Conservation (phyloP, 2,329 filamentous ascomycete species). For the Colletotrichum lindemuthianum region DNA sequence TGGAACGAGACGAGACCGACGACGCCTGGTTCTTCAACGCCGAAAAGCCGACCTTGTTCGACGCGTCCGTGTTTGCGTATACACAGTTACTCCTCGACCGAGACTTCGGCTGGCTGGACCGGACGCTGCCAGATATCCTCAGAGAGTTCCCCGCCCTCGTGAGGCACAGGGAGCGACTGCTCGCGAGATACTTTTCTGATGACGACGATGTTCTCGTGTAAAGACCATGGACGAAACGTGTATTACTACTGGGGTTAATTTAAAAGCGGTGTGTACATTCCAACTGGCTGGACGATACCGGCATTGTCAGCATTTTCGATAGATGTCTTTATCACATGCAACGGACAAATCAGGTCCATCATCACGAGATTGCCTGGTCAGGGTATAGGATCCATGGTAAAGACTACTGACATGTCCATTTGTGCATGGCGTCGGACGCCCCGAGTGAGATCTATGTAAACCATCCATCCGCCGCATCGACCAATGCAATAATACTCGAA, state of each 20-base stretch:
- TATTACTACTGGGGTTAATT: background rate
- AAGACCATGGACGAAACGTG: background rate
- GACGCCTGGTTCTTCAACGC: slow-evolving; percentile 60
- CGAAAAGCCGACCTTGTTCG: slow-evolving; percentile 76
- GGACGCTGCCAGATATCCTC: slow-evolving; percentile 67
- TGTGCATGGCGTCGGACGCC: slow-evolving; percentile 30
- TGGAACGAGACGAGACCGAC: slow-evolving; percentile 45
- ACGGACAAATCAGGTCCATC: too few species aligned
- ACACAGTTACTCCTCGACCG: slow-evolving; percentile 81
- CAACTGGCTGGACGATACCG: background rate
- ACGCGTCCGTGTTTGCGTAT: slow-evolving; percentile 91
- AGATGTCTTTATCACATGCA: background rate
- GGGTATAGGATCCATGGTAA: too few species aligned
- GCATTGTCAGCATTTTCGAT: background rate
- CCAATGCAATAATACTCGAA: slow-evolving; percentile 30
- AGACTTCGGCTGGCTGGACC: slow-evolving; percentile 70
- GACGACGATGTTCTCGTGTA: slow-evolving; percentile 17
- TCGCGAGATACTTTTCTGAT: slow-evolving; percentile 34
- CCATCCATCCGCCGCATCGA: slow-evolving; percentile 23
- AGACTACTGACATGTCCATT: slow-evolving; percentile 15
- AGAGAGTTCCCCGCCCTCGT: slow-evolving; percentile 69
- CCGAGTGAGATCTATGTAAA: slow-evolving; percentile 24
- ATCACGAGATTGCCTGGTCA: too few species aligned
- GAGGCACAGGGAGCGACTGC: slow-evolving; percentile 49
- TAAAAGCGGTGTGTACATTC: background rate